Evolutionary conservation across 1,284 basidiomycete species (phyloP).

Genomic region (Cryptococcus maquisensis): DNA sequence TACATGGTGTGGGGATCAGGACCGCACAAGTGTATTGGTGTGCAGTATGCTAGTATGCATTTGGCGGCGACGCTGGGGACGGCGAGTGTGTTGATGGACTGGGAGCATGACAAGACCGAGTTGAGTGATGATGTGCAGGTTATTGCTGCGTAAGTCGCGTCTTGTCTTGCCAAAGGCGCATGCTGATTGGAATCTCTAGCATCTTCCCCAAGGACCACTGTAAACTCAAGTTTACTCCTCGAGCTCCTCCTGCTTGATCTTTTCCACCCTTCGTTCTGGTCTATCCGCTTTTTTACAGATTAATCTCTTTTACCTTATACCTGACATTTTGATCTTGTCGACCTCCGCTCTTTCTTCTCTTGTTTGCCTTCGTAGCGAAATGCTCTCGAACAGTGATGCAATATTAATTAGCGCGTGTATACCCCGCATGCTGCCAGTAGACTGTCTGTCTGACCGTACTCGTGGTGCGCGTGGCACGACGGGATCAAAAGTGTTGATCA

Average conservation of each 20-base stretch:
- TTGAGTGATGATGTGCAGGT: conserved; percentile 81
- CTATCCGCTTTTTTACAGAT: no score
- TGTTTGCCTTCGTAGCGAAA: no score
- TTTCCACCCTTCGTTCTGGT: neutral
- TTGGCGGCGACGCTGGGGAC: conserved; percentile 80
- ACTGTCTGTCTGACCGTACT: no score
- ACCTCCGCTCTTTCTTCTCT: no score
- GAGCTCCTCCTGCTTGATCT: conserved; percentile 32
- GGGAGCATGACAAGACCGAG: conserved; percentile 79
- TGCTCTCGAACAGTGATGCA: no score
- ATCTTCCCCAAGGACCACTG: conserved; percentile 94
- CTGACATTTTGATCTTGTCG: no score
- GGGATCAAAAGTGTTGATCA: no score
- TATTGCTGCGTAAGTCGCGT: conserved; percentile 66
- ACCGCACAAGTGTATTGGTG: conserved; percentile 87
- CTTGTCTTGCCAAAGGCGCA: neutral
- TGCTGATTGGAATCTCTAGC: conserved; percentile 26
- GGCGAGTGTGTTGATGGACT: conserved; percentile 78
- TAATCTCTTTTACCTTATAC: no score
- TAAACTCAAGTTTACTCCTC: conserved; percentile 62
- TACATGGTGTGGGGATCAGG: conserved; percentile 94
- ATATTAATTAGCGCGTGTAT: no score
- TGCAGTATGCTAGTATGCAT: conserved; percentile 91
- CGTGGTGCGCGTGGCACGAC: no score
- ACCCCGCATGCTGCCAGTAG: no score